A percentile compares a stretch with the other conserved stretches of the same genome.
phyloP scores from a whole-genome alignment of 148 eudicot genomes.

The Rhododendron ferrugineum region DNA sequence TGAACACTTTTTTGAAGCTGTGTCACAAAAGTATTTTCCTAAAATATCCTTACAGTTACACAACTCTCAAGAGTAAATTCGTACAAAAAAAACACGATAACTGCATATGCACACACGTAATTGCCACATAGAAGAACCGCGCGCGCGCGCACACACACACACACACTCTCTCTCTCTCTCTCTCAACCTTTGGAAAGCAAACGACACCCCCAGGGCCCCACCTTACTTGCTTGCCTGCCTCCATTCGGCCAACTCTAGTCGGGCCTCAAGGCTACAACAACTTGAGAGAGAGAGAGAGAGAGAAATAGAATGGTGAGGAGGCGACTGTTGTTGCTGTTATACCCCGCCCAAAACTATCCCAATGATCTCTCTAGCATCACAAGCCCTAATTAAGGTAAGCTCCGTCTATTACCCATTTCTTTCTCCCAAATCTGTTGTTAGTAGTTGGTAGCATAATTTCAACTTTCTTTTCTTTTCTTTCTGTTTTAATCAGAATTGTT shows the following conservation, averaged over 20 bases:
- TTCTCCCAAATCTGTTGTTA: no score
- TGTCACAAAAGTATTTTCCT: neutral
- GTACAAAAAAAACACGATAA: neutral
- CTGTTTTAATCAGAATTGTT: no score
- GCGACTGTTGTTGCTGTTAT: slow-evolving; percentile 59
- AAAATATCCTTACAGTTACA: no score
- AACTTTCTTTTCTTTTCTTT: no score
- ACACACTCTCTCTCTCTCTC: no score
- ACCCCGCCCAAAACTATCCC: slow-evolving; percentile 27
- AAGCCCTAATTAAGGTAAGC: slow-evolving; percentile 37
- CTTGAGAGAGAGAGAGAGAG: neutral
- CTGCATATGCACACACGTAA: neutral
- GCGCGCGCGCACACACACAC: no score
- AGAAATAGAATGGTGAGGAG: slow-evolving; percentile 45
- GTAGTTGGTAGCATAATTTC: neutral
- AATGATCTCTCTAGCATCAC: slow-evolving; percentile 17
- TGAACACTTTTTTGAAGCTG: neutral
- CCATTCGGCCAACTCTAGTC: no score
- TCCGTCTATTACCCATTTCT: neutral
- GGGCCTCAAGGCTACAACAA: no score
- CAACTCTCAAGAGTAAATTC: no score
- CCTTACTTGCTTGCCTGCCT: no score
- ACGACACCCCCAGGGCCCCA: no score
- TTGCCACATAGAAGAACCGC: neutral
- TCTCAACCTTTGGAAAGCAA: no score